A percentile compares a stretch with the other conserved stretches of the same genome.
Conservation (phyloP, 1,284 basidiomycete species). For the Ustilago tritici region DNA sequence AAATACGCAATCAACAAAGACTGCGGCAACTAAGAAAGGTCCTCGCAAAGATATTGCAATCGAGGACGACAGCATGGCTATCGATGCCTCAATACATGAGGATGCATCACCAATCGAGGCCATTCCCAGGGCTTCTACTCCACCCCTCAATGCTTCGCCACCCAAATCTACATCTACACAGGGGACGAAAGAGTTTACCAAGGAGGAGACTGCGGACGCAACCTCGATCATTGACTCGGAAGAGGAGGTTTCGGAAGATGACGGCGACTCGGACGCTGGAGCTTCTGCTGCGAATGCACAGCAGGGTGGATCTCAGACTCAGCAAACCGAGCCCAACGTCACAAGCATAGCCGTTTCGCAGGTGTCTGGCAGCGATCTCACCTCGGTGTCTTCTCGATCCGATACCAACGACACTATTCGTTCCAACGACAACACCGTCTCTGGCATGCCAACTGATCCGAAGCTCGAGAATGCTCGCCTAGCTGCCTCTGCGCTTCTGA, state of each 20-base stretch:
- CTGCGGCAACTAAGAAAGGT: neutral
- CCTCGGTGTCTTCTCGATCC: constrained; percentile 18
- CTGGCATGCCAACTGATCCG: constrained; percentile 26
- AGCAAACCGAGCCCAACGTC: constrained; percentile 21
- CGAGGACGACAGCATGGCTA: constrained; percentile 46
- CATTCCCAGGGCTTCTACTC: constrained; percentile 47
- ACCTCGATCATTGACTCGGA: constrained; percentile 34
- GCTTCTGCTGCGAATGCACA: neutral
- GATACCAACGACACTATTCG: constrained; percentile 33
- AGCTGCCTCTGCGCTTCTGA: constrained; percentile 32
- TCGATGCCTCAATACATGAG: constrained; percentile 13
- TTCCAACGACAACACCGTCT: constrained; percentile 37
- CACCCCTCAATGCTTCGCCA: constrained; percentile 27
- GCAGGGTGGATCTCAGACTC: neutral
- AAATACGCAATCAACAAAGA: constrained; percentile 3
- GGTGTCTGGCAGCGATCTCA: constrained; percentile 24
- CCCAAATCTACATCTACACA: constrained; percentile 8
- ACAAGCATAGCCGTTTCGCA: constrained; percentile 29
- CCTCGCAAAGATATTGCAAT: constrained; percentile 7
- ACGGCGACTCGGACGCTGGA: constrained; percentile 16
- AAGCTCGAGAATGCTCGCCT: constrained; percentile 42
- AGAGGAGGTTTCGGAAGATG: constrained; percentile 26
- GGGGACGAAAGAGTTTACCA: neutral
- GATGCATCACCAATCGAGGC: constrained; percentile 5
- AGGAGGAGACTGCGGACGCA: constrained; percentile 6